Base-by-base conservation (phyloP, 2,329 filamentous ascomycete species). In the Talaromyces marneffei region DNA sequence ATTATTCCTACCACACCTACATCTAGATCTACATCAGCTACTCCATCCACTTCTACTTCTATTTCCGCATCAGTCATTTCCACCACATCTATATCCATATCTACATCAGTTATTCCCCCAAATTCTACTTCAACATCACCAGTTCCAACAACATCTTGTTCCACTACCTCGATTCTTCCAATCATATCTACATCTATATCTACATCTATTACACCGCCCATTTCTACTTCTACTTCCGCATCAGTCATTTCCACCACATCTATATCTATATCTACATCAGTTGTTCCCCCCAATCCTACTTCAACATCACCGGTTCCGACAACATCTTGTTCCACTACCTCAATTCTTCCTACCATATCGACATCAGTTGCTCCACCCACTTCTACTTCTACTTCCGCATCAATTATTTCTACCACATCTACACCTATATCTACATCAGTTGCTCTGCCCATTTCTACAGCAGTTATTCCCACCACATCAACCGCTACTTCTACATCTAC, bases 251-350 rank as follows among this genome's bases (percentile, higher is more conserved):
- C 59, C 12, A 55, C 58, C 6, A 29, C 37, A 20, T 55, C 37
- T 23, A 27, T 20, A 60, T n/a, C 55, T 18, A 31, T 57, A 9
- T 50, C 54, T 40, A 60, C 44, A 16, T 29, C 61, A 27, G 57
- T 40, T 14, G 16, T 16, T 16, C 2, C 40, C 2, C 60, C 50
- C n/a, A 42, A 56, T 52, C 48, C 56, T 33, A 42, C 40, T 10
- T 52, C 42, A 10, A 23, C 44, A 33, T 29, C 60, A 18, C 31
- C 29, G 10, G 37, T 54, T 20, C 25, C 37, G 10, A 56, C 31
- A 4, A 42, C 40, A 14, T 50, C 23, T 10, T 14, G 37, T 7
- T 40, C 37, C 7, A 20, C 42, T 35, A 57, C 8, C 25, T 25
- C 42, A 25, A 16, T 12, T 3, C 4, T 14, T 25, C 20, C 40